Percentiles rank a stretch among this genome's conserved stretches.
Evolutionary conservation across 2,329 filamentous ascomycete genomes (phyloP).

Genomic region (Colletotrichum sp.): DNA sequence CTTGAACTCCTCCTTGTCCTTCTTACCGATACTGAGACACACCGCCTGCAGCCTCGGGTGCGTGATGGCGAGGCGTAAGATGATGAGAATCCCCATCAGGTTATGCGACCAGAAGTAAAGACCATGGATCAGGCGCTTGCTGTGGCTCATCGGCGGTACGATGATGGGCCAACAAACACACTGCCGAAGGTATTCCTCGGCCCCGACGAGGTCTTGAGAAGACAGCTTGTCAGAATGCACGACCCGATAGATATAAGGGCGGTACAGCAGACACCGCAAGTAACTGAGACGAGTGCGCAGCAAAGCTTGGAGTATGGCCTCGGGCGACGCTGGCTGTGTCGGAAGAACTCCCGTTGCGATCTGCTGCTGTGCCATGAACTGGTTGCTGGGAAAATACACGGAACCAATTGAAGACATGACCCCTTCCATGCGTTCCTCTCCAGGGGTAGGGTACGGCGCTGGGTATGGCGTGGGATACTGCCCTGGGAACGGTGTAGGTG

Average conservation of each 20-base stretch:
- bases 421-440: background rate
- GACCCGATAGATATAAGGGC: conserved; percentile 65
- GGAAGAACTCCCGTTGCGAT: background rate
- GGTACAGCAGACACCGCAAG: conserved; percentile 61
- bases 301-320: conserved; percentile 55
- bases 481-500: background rate
- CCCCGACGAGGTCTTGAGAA: conserved; percentile 52
- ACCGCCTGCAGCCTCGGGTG: conserved; percentile 49
- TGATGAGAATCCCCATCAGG: conserved; percentile 61
- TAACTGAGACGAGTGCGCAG: conserved; percentile 65
- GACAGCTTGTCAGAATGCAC: conserved; percentile 55
- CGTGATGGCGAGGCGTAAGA: conserved; percentile 59
- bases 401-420: background rate
- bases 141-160: conserved; percentile 60
- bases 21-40: conserved; percentile 47
- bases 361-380: background rate
- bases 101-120: conserved; percentile 69
- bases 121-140: conserved; percentile 64
- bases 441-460: background rate
- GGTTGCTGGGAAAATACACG: background rate
- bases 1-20: background rate
- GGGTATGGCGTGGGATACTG: background rate
- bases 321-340: background rate
- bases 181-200: conserved; percentile 61
- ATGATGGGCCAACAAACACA: conserved; percentile 66